These are phyloP conservation scores for Straminergon stramineum DNA, from an alignment of 225 moss, liverwort and hornwort species.

Conservation along the genomic window DNA sequence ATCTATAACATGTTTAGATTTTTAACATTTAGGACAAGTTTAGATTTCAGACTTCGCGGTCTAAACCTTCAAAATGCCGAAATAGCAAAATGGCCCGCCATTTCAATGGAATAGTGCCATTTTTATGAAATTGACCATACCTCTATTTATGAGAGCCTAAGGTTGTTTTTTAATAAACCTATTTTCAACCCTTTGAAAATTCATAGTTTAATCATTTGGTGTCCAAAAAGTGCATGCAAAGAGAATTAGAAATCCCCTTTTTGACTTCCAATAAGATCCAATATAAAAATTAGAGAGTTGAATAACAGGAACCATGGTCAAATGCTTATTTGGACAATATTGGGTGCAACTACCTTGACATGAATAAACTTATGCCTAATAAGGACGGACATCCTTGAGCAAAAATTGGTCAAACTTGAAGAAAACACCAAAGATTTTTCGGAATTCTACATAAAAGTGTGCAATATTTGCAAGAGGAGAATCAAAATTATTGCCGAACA, in stretches of 20 bases:
- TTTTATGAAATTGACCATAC: no score
- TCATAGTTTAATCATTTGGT: no score
- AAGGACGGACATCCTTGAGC: rapidly evolving
- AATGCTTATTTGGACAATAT: no score
- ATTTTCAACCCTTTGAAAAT: not conserved
- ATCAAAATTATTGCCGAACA: rapidly evolving
- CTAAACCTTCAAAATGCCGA: no score
- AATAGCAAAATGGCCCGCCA: no score
- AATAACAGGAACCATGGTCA: not conserved
- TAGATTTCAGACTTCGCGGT: no score
- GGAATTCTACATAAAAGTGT: not conserved
- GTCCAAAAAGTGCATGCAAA: not conserved
- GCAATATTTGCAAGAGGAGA: not conserved
- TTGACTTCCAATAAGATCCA: not conserved
- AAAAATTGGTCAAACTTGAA: not conserved
- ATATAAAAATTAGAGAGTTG: not conserved
- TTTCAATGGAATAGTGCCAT: no score
- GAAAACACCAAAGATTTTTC: rapidly evolving
- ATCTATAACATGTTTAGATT: no score
- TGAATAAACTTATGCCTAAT: not conserved
- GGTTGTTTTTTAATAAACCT: not conserved
- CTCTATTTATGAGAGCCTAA: not conserved
- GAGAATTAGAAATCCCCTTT: no score
- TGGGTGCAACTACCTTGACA: not conserved
- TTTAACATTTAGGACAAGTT: no score